Base-by-base conservation (phyloP, 1,284 basidiomycete species). In the Somion occarium region DNA sequence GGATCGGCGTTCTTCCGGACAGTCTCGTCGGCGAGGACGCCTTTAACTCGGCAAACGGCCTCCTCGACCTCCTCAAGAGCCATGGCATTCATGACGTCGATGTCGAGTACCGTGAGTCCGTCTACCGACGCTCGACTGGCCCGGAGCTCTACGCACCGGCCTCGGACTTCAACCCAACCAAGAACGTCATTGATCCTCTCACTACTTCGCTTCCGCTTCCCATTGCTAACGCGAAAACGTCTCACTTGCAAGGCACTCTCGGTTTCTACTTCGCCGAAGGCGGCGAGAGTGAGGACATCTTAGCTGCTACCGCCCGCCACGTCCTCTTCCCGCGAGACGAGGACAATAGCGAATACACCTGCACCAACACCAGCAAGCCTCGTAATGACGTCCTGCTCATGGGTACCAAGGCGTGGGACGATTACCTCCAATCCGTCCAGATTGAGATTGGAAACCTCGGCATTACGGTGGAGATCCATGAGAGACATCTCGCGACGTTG, bases 241-340 rank as follows among this genome's bases (percentile, higher is more conserved):
- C 69, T 41, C 44, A 64, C 52, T 55, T 44, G 45, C 64, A 70
- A 54, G 70, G 71, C 45, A 72, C 69, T 2, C 64, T 58, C 15
- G 60, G 53, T 46, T 49, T 73, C 46, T 74, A 61, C 61, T 52
- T 69, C 53, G 56, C 61, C 54, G 53, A 59, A 22, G 51, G 60
- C 57, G 56, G 51, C 2, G 58, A 65, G 18, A 56, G 59, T 54
- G 50, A 67, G 44, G 58, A 61, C 51, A 53, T 68, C 58, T 43
- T 59, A 50, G 24, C 66, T 48, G 58, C 72, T 27, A 73, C 69
- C 44, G 49, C 48, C 52, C 59, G 60, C 48, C 71, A 73, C 53
- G 70, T 73, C 53, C 64, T 62, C 52, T 56, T 56, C 47, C 49
- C 55, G 51, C 52, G 49, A 5, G n/a, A 47, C 4, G 27, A 19